Evolutionary conservation across 2,329 filamentous ascomycete species (phyloP).

Genomic region (Tolypocladium album): DNA sequence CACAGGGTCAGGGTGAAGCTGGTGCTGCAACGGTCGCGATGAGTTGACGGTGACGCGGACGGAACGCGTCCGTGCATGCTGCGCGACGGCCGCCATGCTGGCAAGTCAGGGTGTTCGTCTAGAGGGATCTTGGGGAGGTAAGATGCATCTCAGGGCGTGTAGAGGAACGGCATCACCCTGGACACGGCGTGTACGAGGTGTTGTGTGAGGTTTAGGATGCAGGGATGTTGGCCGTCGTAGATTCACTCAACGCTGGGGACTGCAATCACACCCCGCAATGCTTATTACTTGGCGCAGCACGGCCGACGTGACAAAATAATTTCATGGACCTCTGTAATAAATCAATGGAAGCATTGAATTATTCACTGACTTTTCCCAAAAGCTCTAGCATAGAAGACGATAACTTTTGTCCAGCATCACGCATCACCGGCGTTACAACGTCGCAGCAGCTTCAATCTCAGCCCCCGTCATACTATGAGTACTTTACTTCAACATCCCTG

Average conservation of each 20-base stretch:
- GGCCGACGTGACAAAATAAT: too few relatives aligned
- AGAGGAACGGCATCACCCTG: neutral
- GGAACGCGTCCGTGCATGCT: constrained; percentile 3
- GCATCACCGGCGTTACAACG: neutral
- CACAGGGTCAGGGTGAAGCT: neutral
- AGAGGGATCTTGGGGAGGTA: neutral
- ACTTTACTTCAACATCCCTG: neutral
- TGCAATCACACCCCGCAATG: neutral
- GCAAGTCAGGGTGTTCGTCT: neutral
- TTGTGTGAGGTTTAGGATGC: neutral
- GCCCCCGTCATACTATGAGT: neutral
- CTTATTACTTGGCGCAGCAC: too few relatives aligned
- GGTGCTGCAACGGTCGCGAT: neutral
- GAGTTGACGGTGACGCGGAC: constrained; percentile 2
- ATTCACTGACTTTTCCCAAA: neutral
- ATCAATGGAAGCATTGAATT: neutral
- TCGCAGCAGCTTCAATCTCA: neutral
- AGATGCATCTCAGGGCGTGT: neutral
- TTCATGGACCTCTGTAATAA: neutral
- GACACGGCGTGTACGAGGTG: neutral
- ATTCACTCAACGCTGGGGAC: neutral
- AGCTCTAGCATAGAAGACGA: neutral
- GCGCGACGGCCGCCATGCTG: constrained; percentile 5
- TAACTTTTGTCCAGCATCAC: neutral
- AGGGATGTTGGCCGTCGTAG: neutral